Percentiles rank a stretch among this genome's conserved stretches.
These are phyloP conservation scores for Leavenworthia alabamica DNA, from an alignment of 345 rosid genomes.

Conservation along the genomic window DNA sequence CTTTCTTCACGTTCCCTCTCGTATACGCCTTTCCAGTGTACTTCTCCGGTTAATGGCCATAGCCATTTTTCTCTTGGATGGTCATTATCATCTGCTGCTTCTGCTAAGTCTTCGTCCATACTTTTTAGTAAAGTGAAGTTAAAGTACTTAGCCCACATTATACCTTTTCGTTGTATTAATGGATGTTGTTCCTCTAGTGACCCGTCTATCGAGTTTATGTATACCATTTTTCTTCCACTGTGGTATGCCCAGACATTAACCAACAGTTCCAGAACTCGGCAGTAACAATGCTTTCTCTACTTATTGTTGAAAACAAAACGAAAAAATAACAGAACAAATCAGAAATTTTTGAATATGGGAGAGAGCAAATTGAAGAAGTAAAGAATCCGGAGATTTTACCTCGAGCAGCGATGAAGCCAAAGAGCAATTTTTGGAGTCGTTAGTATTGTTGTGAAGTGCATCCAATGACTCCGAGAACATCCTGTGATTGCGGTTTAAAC, in stretches of 20 bases:
- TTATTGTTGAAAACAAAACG: neutral
- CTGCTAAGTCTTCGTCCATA: conserved; percentile 98
- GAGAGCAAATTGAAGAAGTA: neutral
- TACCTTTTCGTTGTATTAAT: conserved; percentile 47
- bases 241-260: conserved; percentile 97
- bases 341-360: neutral
- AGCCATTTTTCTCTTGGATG: conserved; percentile 68
- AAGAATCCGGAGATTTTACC: conserved; percentile 40
- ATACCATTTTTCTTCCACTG: conserved; percentile 79
- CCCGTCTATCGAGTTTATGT: conserved; percentile 73
- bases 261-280: conserved; percentile 74
- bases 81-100: conserved; percentile 93
- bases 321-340: neutral
- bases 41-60: conserved; percentile 93
- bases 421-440: conserved; percentile 37
- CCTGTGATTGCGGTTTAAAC: conserved; percentile 36
- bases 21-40: conserved; percentile 95
- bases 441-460: conserved; percentile 52
- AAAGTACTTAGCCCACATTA: conserved; percentile 78
- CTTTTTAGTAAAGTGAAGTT: conserved; percentile 64
- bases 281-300: conserved; percentile 86
- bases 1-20: conserved; percentile 94
- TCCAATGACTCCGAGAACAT: conserved; percentile 92
- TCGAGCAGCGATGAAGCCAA: conserved; percentile 60
- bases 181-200: conserved; percentile 73